Base-by-base conservation (phyloP, 345 rosid genomes). In the Euclidium syriacum region DNA sequence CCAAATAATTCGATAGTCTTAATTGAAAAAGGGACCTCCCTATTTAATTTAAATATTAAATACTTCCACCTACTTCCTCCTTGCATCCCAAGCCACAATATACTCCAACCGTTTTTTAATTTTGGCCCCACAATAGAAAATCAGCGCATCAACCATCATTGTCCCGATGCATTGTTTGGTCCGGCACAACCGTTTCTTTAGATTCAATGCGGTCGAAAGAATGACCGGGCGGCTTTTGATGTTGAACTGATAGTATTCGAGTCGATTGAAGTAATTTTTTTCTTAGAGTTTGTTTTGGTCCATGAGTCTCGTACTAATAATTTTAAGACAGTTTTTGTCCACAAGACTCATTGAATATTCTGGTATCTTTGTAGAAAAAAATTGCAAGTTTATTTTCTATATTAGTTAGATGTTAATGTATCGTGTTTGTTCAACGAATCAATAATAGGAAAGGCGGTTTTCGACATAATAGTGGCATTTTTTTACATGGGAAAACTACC, bases 21-120 rank as follows among this genome's bases (percentile, higher is more conserved):
- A 11, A 33, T 54, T 38, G 14, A 39, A 12, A 59, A 25, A 30
- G 74, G 8, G 14, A 4, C 43, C 44, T 38, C 61, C 66, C 36
- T 62, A 51, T 61, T 70, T 46, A 70, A 70, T 62, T 53, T 5
- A 1, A n/a, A 17, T 40, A 70, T 29, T 54, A 38, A 70, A 20
- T 47, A 49, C 52, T 54, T 70, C 2, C 46, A 55, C 43, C 75
- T 23, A 71, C 57, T 46, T 53, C 27, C 62, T 60, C 25, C 66
- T 69, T 36, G 50, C 52, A 62, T 58, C 55, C 51, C 69, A 62
- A 55, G 73, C 52, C 66, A 58, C 73, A 50, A 56, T 58, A 19
- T 14, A 47, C 48, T 52, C 52, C 61, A 67, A 34, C 64, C 40
- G 32, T 46, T 65, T 64, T n/a, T n/a, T n/a, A n/a, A 40, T 32